These are phyloP conservation scores for Phlyctochytrium arcticum DNA, from an alignment of 192 early-diverging fungal genomes.

Conservation along the genomic window DNA sequence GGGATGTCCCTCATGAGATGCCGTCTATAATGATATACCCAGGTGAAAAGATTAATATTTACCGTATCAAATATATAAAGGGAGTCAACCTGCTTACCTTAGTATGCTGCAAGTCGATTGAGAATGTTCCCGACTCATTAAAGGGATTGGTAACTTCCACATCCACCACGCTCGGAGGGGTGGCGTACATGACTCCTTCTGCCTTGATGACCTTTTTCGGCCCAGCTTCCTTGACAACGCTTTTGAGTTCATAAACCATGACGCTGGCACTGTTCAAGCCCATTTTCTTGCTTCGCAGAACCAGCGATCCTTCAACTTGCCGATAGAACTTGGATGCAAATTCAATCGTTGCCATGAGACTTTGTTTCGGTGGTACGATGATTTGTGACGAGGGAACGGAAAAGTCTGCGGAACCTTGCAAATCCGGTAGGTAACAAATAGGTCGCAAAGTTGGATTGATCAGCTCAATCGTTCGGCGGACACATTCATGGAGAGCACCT, in stretches of 20 bases:
- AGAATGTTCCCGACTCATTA: slow-evolving; percentile 27
- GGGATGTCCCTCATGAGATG: slow-evolving; percentile 20
- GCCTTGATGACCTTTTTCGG: slow-evolving; percentile 27
- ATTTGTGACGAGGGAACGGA: background rate
- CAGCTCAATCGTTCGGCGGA: slow-evolving; percentile 39
- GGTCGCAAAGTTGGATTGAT: slow-evolving; percentile 26
- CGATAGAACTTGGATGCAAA: slow-evolving; percentile 42
- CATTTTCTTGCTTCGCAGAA: slow-evolving; percentile 38
- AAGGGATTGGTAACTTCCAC: slow-evolving; percentile 43
- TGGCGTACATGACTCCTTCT: slow-evolving; percentile 37
- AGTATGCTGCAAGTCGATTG: slow-evolving; percentile 23
- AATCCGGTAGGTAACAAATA: slow-evolving; percentile 29
- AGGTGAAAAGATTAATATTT: background rate
- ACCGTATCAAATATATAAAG: background rate
- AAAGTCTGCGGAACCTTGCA: slow-evolving; percentile 34
- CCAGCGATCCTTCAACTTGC: slow-evolving; percentile 20
- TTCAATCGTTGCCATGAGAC: slow-evolving; percentile 19
- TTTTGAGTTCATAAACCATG: slow-evolving; percentile 35
- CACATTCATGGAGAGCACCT: slow-evolving; percentile 37
- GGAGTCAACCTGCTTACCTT: slow-evolving; percentile 14
- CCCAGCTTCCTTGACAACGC: slow-evolving; percentile 22
- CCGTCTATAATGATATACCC: slow-evolving; percentile 9
- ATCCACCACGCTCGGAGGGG: slow-evolving; percentile 29
- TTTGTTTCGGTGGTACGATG: slow-evolving; percentile 10
- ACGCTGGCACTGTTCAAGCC: slow-evolving; percentile 38